phyloP scores from a whole-genome alignment of 306 rosid genomes.

The Casuarina cunninghamiana region DNA sequence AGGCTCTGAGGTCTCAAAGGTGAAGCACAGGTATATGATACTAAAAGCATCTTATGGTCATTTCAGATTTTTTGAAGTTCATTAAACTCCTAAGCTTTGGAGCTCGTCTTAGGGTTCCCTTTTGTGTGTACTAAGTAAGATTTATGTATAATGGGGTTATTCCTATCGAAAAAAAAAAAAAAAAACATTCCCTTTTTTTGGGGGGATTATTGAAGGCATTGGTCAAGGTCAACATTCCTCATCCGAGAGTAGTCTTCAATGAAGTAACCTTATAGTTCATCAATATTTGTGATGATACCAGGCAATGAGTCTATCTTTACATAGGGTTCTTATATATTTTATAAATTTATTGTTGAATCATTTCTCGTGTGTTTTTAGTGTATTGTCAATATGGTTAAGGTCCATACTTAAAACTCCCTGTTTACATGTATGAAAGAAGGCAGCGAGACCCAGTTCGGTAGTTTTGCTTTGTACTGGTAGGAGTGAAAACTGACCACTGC shows the following conservation, averaged over 20 bases:
- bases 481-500: background rate
- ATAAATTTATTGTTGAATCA: background rate
- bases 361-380: background rate
- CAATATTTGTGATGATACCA: background rate
- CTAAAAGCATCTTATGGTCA: background rate
- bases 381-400: background rate
- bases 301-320: background rate
- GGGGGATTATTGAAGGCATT: background rate
- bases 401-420: background rate
- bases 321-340: background rate
- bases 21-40: background rate
- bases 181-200: background rate
- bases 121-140: background rate
- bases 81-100: background rate
- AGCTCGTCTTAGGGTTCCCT: background rate
- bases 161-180: background rate
- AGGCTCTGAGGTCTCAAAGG: background rate
- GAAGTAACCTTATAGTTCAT: background rate
- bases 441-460: background rate
- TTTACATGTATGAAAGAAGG: background rate
- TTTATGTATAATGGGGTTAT: background rate
- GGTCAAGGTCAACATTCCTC: background rate
- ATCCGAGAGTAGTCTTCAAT: no score
- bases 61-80: background rate
- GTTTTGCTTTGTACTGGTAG: background rate